These are phyloP conservation scores for Elasticomyces elasticus DNA, from an alignment of 495 filamentous ascomycete genomes.

Conservation along the genomic window DNA sequence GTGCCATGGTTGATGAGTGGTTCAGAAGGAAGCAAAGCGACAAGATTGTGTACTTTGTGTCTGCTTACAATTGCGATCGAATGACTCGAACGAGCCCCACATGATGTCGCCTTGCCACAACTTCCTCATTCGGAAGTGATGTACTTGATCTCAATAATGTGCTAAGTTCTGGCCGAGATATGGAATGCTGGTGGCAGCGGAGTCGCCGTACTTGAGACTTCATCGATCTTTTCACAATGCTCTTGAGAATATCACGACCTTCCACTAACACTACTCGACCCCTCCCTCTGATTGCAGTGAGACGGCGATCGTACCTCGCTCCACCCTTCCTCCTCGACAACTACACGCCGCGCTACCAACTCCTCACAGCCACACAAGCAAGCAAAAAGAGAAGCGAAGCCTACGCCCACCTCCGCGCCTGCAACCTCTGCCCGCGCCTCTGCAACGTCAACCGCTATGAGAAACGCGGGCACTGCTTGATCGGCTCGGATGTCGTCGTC, in stretches of 20 bases:
- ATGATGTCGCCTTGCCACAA: too few species aligned
- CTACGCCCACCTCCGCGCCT: conserved; percentile 59
- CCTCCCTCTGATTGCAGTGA: not conserved
- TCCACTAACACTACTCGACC: not conserved
- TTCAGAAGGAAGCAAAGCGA: not conserved
- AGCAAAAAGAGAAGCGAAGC: conserved; percentile 56
- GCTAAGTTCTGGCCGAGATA: too few species aligned
- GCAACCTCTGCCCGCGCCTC: conserved; percentile 64
- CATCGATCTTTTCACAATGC: not conserved
- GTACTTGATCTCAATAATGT: too few species aligned
- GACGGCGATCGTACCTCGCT: conserved; percentile 50
- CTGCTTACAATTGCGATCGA: not conserved
- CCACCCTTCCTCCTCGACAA: conserved; percentile 67
- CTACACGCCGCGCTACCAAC: conserved; percentile 57
- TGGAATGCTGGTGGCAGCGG: too few species aligned
- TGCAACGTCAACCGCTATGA: conserved; percentile 68
- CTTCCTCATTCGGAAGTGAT: too few species aligned
- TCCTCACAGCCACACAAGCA: conserved; percentile 47
- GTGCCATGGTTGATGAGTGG: conserved; percentile 42
- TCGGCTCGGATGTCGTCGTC: conserved; percentile 61
- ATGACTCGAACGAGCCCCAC: too few species aligned
- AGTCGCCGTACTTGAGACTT: not conserved
- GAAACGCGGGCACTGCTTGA: conserved; percentile 61
- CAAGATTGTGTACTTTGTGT: too few species aligned
- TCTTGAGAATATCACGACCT: too few species aligned